Percentiles rank a stretch among this genome's conserved stretches.
Evolutionary conservation across 495 filamentous ascomycete species (phyloP).

Genomic region (Aspergillus sclerotioniger): DNA sequence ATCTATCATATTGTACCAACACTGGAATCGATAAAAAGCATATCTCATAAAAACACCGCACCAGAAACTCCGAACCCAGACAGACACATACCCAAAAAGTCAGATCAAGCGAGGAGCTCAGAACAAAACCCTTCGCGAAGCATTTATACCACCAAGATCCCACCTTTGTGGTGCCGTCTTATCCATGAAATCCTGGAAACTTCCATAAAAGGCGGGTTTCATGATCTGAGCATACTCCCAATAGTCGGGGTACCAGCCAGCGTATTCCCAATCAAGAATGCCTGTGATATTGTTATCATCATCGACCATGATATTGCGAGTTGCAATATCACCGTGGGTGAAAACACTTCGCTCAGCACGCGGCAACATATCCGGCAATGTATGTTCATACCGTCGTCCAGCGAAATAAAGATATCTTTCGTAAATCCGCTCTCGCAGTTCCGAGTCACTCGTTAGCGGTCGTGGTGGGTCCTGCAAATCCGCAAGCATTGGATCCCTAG

Average conservation of each 20-base stretch:
- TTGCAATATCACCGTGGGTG: conserved; percentile 29
- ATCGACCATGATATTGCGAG: conserved; percentile 41
- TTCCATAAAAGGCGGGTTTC: conserved; percentile 27
- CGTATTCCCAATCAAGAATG: conserved; percentile 46
- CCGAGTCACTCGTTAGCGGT: conserved; percentile 30
- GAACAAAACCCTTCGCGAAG: conserved; percentile 40
- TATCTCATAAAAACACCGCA: no score
- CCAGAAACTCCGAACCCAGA: no score
- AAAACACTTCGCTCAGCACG: conserved; percentile 28
- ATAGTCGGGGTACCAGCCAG: conserved; percentile 50
- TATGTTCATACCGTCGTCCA: conserved; percentile 29
- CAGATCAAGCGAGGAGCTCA: not conserved
- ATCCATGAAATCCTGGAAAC: conserved; percentile 44
- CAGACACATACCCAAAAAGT: no score
- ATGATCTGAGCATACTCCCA: conserved; percentile 51
- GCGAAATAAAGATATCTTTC: conserved; percentile 35
- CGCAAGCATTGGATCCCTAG: conserved; percentile 29
- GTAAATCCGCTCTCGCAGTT: conserved; percentile 34
- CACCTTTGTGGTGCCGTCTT: conserved; percentile 36
- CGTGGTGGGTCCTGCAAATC: conserved; percentile 27
- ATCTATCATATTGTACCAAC: no score
- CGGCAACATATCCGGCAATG: conserved; percentile 33
- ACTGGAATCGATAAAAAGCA: no score
- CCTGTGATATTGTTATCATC: conserved; percentile 32
- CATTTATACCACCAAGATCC: conserved; percentile 40